Evolutionary conservation across 2,329 filamentous ascomycete genomes (phyloP).

Genomic region (Samsoniella hepiali): DNA sequence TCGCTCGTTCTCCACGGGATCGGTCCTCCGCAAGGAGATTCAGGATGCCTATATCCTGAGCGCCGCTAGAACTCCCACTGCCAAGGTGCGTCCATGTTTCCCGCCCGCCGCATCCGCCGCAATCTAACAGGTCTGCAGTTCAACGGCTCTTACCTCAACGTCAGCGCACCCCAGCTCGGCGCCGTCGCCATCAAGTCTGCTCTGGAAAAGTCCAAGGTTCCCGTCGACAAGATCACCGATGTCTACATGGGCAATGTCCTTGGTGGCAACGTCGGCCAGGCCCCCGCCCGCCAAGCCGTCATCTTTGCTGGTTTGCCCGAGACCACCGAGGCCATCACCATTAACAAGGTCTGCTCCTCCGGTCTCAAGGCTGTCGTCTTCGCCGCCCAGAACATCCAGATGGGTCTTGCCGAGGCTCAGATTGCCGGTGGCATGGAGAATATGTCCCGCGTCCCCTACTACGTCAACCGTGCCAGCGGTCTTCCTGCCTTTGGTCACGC

Average conservation of each 20-base stretch:
- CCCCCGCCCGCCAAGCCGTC: conserved; percentile 84
- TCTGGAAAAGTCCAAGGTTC: conserved; percentile 79
- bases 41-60: conserved; percentile 93
- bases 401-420: conserved; percentile 83
- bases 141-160: conserved; percentile 83
- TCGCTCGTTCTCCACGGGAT: conserved; percentile 46
- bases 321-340: conserved; percentile 81
- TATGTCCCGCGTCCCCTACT: conserved; percentile 93
- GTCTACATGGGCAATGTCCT: conserved; percentile 98
- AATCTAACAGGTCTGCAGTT: conserved; percentile 55
- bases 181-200: conserved; percentile 90
- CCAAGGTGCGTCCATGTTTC: conserved; percentile 58
- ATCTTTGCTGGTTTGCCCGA: conserved; percentile 82
- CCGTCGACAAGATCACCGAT: conserved; percentile 76
- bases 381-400: conserved; percentile 90
- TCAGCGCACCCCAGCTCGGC: conserved; percentile 84
- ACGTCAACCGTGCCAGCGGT: conserved; percentile 76
- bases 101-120: no score
- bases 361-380: conserved; percentile 89
- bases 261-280: conserved; percentile 78
- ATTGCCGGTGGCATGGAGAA: conserved; percentile 97
- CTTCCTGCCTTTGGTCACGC: conserved; percentile 84
- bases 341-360: conserved; percentile 98
- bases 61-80: conserved; percentile 83
- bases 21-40: conserved; percentile 60